These are phyloP conservation scores for Berkeleyomyces rouxiae DNA, from an alignment of 2,329 filamentous ascomycete species.

Conservation along the genomic window DNA sequence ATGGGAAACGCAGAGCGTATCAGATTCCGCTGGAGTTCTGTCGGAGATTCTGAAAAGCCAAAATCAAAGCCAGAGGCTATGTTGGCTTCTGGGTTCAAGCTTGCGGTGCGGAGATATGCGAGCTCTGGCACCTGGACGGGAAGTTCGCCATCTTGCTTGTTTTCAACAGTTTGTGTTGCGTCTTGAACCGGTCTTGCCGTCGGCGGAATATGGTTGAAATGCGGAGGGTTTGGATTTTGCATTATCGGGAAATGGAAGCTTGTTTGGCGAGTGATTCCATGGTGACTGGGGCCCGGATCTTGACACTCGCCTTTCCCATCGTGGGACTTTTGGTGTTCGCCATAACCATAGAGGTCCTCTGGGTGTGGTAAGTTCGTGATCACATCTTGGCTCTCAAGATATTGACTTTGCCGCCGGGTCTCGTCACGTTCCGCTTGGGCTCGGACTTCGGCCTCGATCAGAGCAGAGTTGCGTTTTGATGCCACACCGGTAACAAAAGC, in stretches of 20 bases:
- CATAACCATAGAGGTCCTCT: conserved; percentile 43
- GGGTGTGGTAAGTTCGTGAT: conserved; percentile 64
- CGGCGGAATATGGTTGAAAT: conserved; percentile 42
- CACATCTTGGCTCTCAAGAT: conserved; percentile 67
- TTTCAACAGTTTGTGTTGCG: conserved; percentile 8
- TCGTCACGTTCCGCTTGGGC: conserved; percentile 65
- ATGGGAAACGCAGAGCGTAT: conserved; percentile 80
- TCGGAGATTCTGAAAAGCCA: conserved; percentile 70
- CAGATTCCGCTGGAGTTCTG: conserved; percentile 72
- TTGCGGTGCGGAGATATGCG: conserved; percentile 36
- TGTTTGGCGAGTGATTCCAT: conserved; percentile 20
- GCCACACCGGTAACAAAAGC: conserved; percentile 76
- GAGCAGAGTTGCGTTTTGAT: conserved; percentile 67
- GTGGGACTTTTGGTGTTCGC: background rate
- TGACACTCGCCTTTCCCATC: background rate
- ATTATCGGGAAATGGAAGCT: conserved; percentile 45
- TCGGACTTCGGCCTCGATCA: conserved; percentile 66
- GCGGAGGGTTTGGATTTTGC: conserved; percentile 31
- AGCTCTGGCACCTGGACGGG: conserved; percentile 34
- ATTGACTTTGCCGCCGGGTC: conserved; percentile 59
- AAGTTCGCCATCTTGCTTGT: conserved; percentile 16
- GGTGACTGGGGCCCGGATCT: background rate
- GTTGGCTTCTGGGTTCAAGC: conserved; percentile 21
- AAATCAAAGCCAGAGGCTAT: conserved; percentile 54
- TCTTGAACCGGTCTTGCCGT: conserved; percentile 16